Conservation (phyloP, 805 yeast genomes). For the Candida adriatica region DNA sequence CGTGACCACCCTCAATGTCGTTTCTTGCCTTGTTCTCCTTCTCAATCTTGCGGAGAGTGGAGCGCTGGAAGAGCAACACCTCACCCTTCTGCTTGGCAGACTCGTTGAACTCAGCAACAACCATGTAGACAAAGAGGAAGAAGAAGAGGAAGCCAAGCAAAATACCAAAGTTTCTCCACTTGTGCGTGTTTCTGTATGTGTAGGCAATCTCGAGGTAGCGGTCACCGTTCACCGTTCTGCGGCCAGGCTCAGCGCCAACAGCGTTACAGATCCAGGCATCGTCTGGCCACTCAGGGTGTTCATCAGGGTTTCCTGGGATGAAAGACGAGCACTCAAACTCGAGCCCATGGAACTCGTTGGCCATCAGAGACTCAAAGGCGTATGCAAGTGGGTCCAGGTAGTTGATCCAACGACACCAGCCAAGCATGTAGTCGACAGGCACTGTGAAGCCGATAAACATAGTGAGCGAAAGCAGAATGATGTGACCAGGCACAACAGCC, state of each 20-base stretch:
- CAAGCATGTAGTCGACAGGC: conserved; percentile 49
- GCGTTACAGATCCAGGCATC: conserved; percentile 43
- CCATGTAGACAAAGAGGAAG: conserved; percentile 47
- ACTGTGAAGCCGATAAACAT: conserved; percentile 53
- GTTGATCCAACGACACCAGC: conserved; percentile 64
- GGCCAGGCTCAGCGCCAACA: conserved; percentile 52
- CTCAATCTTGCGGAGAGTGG: conserved; percentile 39
- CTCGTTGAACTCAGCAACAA: conserved; percentile 48
- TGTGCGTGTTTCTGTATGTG: conserved; percentile 37
- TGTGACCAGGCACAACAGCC: conserved; percentile 54
- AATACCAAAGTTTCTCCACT: conserved; percentile 66
- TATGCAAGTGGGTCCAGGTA: conserved; percentile 54
- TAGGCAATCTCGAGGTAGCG: conserved; percentile 38
- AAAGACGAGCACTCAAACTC: conserved; percentile 38
- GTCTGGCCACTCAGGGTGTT: conserved; percentile 19
- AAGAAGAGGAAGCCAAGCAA: conserved; percentile 45
- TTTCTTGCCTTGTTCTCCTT: conserved; percentile 30
- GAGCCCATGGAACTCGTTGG: conserved; percentile 47
- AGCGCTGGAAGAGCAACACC: conserved; percentile 49
- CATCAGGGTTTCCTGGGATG: conserved; percentile 37
- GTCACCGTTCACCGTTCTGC: conserved; percentile 42
- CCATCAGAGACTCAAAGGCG: conserved; percentile 50
- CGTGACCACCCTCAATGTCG: conserved; percentile 23
- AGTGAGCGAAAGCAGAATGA: conserved; percentile 40
- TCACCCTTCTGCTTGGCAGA: conserved; percentile 71